Evolutionary conservation across 352 stramenopile species (phyloP), one percentile per base, ranked within the genome.

Genomic region (Globisporangium radiosum): DNA sequence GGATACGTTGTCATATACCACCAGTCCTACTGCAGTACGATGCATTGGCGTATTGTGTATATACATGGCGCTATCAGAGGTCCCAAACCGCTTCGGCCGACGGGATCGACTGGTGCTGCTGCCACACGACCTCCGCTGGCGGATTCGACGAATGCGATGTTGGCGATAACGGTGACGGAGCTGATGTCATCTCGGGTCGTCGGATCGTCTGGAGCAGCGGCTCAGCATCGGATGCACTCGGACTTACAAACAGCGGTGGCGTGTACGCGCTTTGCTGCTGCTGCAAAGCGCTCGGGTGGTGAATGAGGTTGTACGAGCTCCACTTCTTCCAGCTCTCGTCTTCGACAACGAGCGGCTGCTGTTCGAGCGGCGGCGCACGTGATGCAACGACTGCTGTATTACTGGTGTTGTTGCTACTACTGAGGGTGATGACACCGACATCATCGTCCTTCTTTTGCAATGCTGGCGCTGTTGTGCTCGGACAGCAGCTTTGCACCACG

Each of bases 311-410:
- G 73, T 81, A 89, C 13, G 79, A 89, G 59, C 79, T 89, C 71
- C 73, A 89, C 52, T 78, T 75, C 65, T 89, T 88, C 79, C 79
- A 92, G 61, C 81, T 91, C 57, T 92, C 79, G 64, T 92, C 81
- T 76, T 92, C 77, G 38, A 64, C 59, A 45, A 89, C 79, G 19
- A 87, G 78, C n/a, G 77, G 77, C 51, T 87, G 75, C 60, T 78
- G 60, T 37, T 49, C n/a, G 0, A 38, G 8, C 13, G 7, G 25
- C 25, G 25, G 25, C 25, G 25, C 25, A 33, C 25, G 25, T 33
- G 25, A 2, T 2, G 25, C 25, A 33, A 33, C 25, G 25, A 33
- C 25, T 33, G 25, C 25, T 33, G 25, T 33, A 33, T 33, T 33
- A 33, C 25, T 33, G 25, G 25, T 33, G 25, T 3, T 33, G 25